A percentile compares a stretch with the other conserved stretches of the same genome.
phyloP scores from a whole-genome alignment of 2,329 filamentous ascomycete genomes.

The Pseudophaeomoniella oleicola region DNA sequence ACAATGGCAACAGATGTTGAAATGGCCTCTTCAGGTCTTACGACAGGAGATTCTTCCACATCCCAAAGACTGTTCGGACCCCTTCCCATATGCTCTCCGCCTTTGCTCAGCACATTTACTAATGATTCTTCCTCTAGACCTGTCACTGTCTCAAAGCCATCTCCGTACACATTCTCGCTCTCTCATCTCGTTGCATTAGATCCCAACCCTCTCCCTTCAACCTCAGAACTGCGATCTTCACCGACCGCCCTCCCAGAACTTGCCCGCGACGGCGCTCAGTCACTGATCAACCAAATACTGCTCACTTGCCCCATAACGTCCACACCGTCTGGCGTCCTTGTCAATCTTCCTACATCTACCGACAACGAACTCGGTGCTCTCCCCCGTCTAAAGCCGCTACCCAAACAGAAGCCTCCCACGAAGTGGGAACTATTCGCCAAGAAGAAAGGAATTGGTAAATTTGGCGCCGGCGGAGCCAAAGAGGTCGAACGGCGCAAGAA shows the following conservation, averaged over 20 bases:
- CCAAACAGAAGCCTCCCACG: constrained; percentile 65
- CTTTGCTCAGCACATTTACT: constrained; percentile 2
- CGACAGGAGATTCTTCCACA: constrained; percentile 1
- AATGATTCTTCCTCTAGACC: constrained; percentile 23
- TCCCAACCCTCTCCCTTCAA: constrained; percentile 28
- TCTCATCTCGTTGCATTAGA: constrained; percentile 76
- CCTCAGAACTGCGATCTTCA: constrained; percentile 36
- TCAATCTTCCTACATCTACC: constrained; percentile 54
- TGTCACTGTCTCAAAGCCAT: constrained; percentile 62
- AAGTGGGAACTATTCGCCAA: constrained; percentile 94
- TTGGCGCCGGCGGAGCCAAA: constrained; percentile 40
- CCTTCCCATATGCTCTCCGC: neutral
- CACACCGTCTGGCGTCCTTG: constrained; percentile 54
- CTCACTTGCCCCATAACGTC: constrained; percentile 70
- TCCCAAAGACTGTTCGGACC: no score
- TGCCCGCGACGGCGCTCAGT: constrained; percentile 82
- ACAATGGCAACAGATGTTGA: neutral
- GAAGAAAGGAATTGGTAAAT: constrained; percentile 84
- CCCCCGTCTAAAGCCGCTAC: constrained; percentile 85
- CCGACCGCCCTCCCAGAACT: constrained; percentile 49
- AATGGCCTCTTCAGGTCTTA: neutral
- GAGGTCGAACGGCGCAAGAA: constrained; percentile 57
- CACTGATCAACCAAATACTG: constrained; percentile 85
- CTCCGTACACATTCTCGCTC: constrained; percentile 84
- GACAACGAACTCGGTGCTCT: constrained; percentile 41